phyloP scores from a whole-genome alignment of 2,329 filamentous ascomycete species.

The Aspergillus japonicus region DNA sequence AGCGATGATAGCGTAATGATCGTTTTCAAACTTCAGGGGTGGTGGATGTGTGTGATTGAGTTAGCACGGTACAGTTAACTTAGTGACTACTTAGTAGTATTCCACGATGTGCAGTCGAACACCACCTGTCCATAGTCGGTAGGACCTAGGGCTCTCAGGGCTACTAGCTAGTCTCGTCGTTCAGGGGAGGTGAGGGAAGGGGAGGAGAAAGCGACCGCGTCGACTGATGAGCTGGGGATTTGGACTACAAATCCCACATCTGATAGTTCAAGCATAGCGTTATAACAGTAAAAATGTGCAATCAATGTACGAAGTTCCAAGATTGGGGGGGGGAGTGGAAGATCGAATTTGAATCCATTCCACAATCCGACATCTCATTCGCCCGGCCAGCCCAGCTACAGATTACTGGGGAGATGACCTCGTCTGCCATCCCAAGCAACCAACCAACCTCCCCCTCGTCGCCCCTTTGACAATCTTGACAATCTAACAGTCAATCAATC shows the following conservation, averaged over 20 bases:
- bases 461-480: not conserved
- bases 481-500: not conserved
- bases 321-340: not conserved
- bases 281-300: not conserved
- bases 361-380: constrained; percentile 11
- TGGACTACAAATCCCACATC: not conserved
- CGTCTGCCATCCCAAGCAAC: not conserved
- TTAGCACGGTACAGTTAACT: not conserved
- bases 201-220: too few relatives aligned
- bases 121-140: not conserved
- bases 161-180: not conserved
- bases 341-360: not conserved
- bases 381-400: constrained; percentile 3
- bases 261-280: constrained; percentile 18
- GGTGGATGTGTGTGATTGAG: not conserved
- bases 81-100: not conserved
- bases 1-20: constrained; percentile 5
- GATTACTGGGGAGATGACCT: not conserved
- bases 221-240: too few relatives aligned
- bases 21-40: not conserved
- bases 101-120: not conserved
- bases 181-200: not conserved
- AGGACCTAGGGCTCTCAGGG: not conserved
- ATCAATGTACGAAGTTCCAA: not conserved
- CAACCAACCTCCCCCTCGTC: not conserved